A percentile compares a stretch with the other conserved stretches of the same genome.
Conservation (phyloP, 306 rosid species). For the Lithocarpus polystachyus region DNA sequence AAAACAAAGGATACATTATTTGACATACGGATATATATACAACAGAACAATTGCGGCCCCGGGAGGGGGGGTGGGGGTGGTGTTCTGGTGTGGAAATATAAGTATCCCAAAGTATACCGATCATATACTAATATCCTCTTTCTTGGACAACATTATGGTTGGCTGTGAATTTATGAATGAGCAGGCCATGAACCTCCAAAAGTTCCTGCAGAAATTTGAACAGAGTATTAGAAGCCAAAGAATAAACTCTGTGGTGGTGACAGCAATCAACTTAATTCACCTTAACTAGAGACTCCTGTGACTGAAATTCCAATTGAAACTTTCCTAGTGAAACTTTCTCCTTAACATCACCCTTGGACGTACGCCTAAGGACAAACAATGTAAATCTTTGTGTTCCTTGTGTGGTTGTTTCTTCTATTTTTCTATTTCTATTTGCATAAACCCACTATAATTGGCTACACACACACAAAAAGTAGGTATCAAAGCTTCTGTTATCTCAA, state of each 20-base stretch:
- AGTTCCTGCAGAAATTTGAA: conserved; percentile 39
- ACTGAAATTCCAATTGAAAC: background rate
- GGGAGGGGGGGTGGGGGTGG: no score
- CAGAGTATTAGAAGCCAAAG: background rate
- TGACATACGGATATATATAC: conserved; percentile 14
- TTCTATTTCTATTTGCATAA: no score
- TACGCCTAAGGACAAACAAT: no score
- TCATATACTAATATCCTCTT: conserved; percentile 8
- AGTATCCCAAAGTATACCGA: background rate
- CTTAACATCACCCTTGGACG: no score
- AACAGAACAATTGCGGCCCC: background rate
- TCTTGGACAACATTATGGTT: background rate
- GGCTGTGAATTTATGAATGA: conserved; percentile 8
- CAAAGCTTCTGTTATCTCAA: no score
- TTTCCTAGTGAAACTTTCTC: no score
- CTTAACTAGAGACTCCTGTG: background rate
- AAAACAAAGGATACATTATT: background rate
- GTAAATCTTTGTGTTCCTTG: no score
- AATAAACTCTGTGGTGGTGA: background rate
- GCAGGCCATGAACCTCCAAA: conserved; percentile 29
- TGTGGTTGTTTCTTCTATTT: no score
- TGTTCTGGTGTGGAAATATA: background rate
- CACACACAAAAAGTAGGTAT: no score
- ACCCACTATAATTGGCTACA: no score
- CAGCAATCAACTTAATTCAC: background rate